These are phyloP conservation scores for Apium graveolens DNA, from an alignment of 129 eudicot species.

Conservation along the genomic window DNA sequence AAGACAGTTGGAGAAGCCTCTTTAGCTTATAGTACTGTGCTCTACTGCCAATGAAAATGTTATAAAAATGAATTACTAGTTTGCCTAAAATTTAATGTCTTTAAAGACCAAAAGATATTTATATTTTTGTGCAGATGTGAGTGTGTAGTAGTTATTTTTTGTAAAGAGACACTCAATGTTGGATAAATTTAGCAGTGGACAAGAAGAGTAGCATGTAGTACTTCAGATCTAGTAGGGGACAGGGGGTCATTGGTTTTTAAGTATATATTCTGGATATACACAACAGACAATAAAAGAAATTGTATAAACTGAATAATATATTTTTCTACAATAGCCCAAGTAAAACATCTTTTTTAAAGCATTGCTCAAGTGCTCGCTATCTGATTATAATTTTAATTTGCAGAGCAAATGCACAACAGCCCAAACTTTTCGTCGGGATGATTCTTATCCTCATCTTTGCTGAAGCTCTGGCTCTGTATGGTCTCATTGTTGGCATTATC, in stretches of 20 bases:
- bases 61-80: neutral
- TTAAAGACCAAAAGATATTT: neutral
- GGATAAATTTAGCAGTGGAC: no score
- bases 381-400: neutral
- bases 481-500: slow-evolving; percentile 63
- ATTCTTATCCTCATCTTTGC: slow-evolving; percentile 61
- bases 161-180: no score
- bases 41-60: neutral
- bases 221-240: no score
- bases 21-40: neutral
- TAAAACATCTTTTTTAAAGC: no score
- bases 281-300: no score
- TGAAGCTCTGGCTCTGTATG: slow-evolving; percentile 62
- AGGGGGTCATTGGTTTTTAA: no score
- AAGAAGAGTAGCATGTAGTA: no score
- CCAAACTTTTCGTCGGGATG: slow-evolving; percentile 71
- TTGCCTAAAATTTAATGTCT: neutral
- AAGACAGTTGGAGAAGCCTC: neutral
- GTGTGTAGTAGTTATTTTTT: no score
- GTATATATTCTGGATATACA: no score
- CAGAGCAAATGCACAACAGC: slow-evolving; percentile 73
- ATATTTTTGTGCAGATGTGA: no score
- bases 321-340: neutral
- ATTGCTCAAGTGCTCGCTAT: neutral
- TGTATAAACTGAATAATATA: no score